Conservation (phyloP, 2,329 filamentous ascomycete genomes). For the Berkeleyomyces basicola region DNA sequence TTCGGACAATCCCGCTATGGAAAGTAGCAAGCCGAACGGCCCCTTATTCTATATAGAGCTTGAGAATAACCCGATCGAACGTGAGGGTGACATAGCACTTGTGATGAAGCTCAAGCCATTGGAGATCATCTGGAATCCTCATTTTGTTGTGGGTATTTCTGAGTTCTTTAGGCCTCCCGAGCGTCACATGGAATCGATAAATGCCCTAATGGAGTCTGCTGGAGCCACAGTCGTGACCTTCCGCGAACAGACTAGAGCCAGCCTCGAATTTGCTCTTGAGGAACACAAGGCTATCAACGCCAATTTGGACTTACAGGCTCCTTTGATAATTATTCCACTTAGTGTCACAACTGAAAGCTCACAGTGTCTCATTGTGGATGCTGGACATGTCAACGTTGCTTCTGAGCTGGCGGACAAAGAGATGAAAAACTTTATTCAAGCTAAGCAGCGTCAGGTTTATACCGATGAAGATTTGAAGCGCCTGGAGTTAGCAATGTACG, state of each 20-base stretch:
- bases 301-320: slow-evolving; percentile 85
- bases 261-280: slow-evolving; percentile 86
- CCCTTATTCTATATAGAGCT: slow-evolving; percentile 86
- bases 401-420: slow-evolving; percentile 85
- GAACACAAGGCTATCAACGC: slow-evolving; percentile 98
- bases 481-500: slow-evolving; percentile 89
- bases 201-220: slow-evolving; percentile 84
- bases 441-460: slow-evolving; percentile 75
- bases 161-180: slow-evolving; percentile 96
- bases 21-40: slow-evolving; percentile 27
- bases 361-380: slow-evolving; percentile 85
- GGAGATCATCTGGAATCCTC: slow-evolving; percentile 95
- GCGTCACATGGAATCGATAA: slow-evolving; percentile 96
- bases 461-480: slow-evolving; percentile 77
- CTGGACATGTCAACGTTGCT: slow-evolving; percentile 85
- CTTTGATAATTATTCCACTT: slow-evolving; percentile 89
- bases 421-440: slow-evolving; percentile 78
- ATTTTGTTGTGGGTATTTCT: slow-evolving; percentile 74
- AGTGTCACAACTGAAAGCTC: slow-evolving; percentile 69
- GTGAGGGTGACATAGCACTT: slow-evolving; percentile 76
- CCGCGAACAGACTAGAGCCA: slow-evolving; percentile 85
- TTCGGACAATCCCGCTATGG: not conserved
- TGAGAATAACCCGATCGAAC: slow-evolving; percentile 89
- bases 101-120: slow-evolving; percentile 86
- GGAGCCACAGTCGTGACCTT: slow-evolving; percentile 91